Percentiles rank a stretch among this genome's conserved stretches.
phyloP scores from a whole-genome alignment of 805 yeast genomes.

The Nadsonia fulvescens region DNA sequence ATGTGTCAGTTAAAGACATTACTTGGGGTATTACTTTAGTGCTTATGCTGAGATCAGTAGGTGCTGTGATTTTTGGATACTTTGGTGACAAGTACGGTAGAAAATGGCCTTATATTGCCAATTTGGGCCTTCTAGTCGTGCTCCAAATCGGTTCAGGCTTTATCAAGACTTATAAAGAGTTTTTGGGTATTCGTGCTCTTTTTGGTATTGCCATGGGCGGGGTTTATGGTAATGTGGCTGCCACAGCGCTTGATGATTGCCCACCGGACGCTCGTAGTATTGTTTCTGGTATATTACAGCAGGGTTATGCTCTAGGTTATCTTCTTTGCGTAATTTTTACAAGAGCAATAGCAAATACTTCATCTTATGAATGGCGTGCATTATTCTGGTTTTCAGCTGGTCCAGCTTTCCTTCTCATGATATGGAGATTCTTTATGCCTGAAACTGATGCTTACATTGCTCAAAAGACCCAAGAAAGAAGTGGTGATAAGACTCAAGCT shows the following conservation, averaged over 20 bases:
- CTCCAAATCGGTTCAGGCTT: constrained; percentile 54
- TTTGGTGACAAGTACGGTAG: constrained; percentile 48
- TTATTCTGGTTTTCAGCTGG: constrained; percentile 63
- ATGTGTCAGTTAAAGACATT: constrained; percentile 27
- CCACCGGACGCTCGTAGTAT: constrained; percentile 43
- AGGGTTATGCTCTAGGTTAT: constrained; percentile 64
- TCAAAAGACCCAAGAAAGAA: constrained; percentile 10
- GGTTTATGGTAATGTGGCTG: constrained; percentile 44
- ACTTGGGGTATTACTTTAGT: constrained; percentile 64
- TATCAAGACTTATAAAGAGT: constrained; percentile 37
- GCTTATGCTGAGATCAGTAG: constrained; percentile 52
- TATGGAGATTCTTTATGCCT: constrained; percentile 40
- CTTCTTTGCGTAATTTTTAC: constrained; percentile 46
- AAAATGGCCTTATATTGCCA: constrained; percentile 43
- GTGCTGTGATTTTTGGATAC: constrained; percentile 49
- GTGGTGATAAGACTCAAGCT: constrained; percentile 8
- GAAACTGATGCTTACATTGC: constrained; percentile 38
- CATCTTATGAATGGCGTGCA: constrained; percentile 46
- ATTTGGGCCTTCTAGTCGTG: constrained; percentile 31
- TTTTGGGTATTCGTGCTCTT: constrained; percentile 41
- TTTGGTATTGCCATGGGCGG: constrained; percentile 65
- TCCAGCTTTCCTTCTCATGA: constrained; percentile 37
- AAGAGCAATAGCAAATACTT: constrained; percentile 35
- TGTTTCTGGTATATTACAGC: constrained; percentile 55
- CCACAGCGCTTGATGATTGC: constrained; percentile 49